These are phyloP conservation scores for Canavalia ensiformis DNA, from an alignment of 306 rosid genomes.

Conservation along the genomic window DNA sequence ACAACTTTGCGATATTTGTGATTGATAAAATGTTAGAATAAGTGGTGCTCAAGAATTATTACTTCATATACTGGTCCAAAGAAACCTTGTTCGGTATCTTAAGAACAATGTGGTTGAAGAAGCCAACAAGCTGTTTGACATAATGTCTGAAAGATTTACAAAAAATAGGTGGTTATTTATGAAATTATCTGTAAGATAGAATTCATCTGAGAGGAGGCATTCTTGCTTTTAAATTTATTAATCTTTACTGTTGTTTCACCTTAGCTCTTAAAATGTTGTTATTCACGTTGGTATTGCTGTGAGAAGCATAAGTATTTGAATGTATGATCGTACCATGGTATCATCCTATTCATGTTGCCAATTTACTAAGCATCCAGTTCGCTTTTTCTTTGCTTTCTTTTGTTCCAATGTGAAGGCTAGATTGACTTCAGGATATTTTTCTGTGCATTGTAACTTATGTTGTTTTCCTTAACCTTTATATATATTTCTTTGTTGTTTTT, in stretches of 20 bases:
- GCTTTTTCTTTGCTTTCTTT: too few relatives aligned
- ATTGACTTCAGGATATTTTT: too few relatives aligned
- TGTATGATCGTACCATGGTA: neutral
- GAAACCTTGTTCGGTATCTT: constrained; percentile 61
- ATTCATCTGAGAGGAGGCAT: constrained; percentile 9
- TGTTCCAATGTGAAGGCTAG: too few relatives aligned
- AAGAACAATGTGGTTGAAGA: constrained; percentile 54
- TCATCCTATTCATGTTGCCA: neutral
- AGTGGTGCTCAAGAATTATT: constrained; percentile 55
- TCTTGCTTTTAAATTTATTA: neutral
- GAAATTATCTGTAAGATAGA: neutral
- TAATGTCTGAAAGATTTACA: constrained; percentile 60
- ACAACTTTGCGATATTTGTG: constrained; percentile 69
- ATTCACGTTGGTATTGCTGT: neutral
- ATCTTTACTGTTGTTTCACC: neutral
- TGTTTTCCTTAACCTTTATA: too few relatives aligned
- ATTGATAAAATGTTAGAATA: constrained; percentile 63
- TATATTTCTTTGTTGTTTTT: too few relatives aligned
- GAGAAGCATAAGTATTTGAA: neutral
- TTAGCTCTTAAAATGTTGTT: neutral
- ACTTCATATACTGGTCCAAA: constrained; percentile 55
- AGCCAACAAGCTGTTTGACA: constrained; percentile 58
- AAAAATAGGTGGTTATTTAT: neutral
- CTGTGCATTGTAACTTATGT: too few relatives aligned
- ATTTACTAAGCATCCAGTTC: too few relatives aligned